These are phyloP conservation scores for Calonectria honghensis DNA, from an alignment of 2,329 filamentous ascomycete species.

Conservation along the genomic window DNA sequence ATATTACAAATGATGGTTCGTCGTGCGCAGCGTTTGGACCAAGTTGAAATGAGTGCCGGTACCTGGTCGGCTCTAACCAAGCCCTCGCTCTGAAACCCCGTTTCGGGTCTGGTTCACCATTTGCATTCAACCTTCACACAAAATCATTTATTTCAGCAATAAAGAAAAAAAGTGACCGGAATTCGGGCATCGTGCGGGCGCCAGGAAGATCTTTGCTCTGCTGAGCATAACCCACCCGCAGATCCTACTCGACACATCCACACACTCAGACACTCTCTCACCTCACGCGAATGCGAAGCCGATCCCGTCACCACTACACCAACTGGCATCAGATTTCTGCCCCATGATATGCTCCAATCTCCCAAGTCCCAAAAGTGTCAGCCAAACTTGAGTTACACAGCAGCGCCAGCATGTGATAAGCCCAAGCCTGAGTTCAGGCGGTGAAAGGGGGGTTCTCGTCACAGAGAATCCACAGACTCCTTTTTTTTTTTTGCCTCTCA, in stretches of 20 bases:
- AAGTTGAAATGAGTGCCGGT: background rate
- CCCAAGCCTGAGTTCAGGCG: background rate
- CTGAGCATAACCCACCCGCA: background rate
- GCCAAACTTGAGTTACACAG: background rate
- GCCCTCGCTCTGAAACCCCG: background rate
- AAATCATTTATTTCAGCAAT: background rate
- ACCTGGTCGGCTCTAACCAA: background rate
- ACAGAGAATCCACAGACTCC: background rate
- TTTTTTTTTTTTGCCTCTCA: background rate
- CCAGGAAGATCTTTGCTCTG: background rate
- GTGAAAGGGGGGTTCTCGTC: background rate
- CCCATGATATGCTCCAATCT: background rate
- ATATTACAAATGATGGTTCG: background rate
- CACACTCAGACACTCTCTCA: background rate
- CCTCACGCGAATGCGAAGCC: slow-evolving; percentile 14
- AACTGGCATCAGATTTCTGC: background rate
- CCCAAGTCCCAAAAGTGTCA: slow-evolving; percentile 1
- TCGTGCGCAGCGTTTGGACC: background rate
- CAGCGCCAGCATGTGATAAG: background rate
- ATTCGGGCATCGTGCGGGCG: background rate
- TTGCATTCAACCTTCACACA: background rate
- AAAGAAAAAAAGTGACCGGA: background rate
- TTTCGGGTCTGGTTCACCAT: background rate
- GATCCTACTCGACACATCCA: background rate
- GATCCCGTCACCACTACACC: background rate